Evolutionary conservation across 257 asterid genomes (phyloP), one percentile per base, ranked within the genome.

Genomic region (Solanum appendiculatum): DNA sequence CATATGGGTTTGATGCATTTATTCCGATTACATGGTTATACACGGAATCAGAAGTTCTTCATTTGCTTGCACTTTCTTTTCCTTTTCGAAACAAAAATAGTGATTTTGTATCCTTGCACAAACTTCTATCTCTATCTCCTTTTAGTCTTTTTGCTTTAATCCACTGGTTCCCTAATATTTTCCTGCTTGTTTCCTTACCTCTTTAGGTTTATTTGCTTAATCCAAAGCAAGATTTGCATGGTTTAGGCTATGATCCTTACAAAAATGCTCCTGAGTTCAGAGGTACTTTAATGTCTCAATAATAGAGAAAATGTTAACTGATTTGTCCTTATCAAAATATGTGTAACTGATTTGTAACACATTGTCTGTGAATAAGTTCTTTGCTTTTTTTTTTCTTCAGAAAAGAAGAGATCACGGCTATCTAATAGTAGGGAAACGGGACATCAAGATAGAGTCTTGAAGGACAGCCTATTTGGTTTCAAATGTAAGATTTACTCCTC

Each of bases 211-310:
- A 91, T 89, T 96, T 95, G 34, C 89, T 94, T 86, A 93, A 92
- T 85, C 98, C 98, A n/a, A 97, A 97, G 94, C 95, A 93, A 90
- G 98, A 97, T 91, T 88, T 93, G 87, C 86, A 93, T 92, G 99
- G 99, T 77, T 91, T 97, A 88, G 98, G 98, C 88, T 97, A 90
- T 87, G 99, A 97, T 92, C 99, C 99, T 77, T 97, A 90, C 94
- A 97, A 95, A 94, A 94, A 94, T 88, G 98, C 98, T 89, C 98
- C 98, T 42, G 99, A 97, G 88, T 97, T 97, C 88, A 93, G 99
- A 93, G 99, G 99, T 97, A 90, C 88, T 94, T 94, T 85, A 58
- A 75, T 90, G 86, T 72, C 86, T 89, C 60, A 29, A 60, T 88
- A 84, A 69, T 34, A 63, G 77, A 87, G 23, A 70, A 36, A 20